Percentiles rank a stretch among this genome's conserved stretches.
Evolutionary conservation across 176 grass and related monocot genomes (phyloP).

Genomic region (Neostapfia colusana): DNA sequence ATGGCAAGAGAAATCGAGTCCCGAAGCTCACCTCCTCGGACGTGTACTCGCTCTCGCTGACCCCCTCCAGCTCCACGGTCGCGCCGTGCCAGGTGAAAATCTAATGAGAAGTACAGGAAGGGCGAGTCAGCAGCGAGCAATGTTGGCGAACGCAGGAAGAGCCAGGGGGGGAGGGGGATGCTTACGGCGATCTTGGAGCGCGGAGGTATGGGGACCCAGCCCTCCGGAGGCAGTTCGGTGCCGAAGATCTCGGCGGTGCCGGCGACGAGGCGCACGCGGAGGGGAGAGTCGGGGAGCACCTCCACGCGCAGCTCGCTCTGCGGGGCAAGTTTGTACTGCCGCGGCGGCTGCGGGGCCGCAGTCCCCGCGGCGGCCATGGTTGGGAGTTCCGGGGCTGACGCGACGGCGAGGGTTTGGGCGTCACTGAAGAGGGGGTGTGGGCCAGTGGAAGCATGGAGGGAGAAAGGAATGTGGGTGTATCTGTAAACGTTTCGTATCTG

Average conservation of each 20-base stretch:
- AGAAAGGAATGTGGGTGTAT: not conserved
- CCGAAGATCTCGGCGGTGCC: conserved; percentile 94
- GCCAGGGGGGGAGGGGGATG: not conserved
- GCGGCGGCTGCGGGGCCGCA: conserved; percentile 29
- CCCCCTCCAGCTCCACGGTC: conserved; percentile 76
- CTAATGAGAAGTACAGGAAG: conserved; percentile 27
- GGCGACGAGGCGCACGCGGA: conserved; percentile 72
- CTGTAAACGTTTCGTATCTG: too few species aligned
- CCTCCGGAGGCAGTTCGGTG: conserved; percentile 78
- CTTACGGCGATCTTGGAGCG: conserved; percentile 79
- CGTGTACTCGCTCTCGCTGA: conserved; percentile 80
- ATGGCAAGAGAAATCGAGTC: not conserved
- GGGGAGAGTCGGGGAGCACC: conserved; percentile 62
- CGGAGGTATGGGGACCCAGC: conserved; percentile 76
- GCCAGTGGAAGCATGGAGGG: not conserved
- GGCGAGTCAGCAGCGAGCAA: not conserved
- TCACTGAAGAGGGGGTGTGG: not conserved
- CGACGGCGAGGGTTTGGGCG: conserved; percentile 30
- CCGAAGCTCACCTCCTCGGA: conserved; percentile 64
- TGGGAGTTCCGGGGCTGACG: not conserved
- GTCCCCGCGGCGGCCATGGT: conserved; percentile 34
- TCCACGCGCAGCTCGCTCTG: conserved; percentile 88
- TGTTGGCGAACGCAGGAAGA: not conserved
- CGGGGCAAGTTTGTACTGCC: conserved; percentile 62
- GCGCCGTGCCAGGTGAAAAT: conserved; percentile 94